A percentile compares a stretch with the other conserved stretches of the same genome.
These are phyloP conservation scores for Stramenopiles sp. DNA, from an alignment of 352 stramenopile species.

Conservation along the genomic window DNA sequence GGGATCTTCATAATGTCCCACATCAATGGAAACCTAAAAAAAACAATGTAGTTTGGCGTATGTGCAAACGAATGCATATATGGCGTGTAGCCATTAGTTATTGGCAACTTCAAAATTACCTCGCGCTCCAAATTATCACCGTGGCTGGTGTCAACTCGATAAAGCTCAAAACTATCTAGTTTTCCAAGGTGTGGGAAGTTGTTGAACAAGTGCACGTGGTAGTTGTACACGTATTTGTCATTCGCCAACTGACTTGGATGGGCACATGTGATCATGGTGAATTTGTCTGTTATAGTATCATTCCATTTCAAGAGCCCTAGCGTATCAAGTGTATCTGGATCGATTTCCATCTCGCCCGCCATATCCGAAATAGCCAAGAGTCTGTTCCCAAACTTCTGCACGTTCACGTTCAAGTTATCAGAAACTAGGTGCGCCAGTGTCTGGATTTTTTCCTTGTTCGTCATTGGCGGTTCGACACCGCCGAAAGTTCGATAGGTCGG, in stretches of 20 bases:
- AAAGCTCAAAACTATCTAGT: neutral
- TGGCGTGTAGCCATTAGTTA: neutral
- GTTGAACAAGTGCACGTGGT: neutral
- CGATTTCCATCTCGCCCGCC: neutral
- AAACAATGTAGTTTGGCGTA: neutral
- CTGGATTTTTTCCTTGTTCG: neutral
- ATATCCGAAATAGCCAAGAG: neutral
- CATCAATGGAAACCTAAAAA: neutral
- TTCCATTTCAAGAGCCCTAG: neutral
- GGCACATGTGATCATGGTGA: neutral
- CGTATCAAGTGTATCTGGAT: slow-evolving; percentile 2
- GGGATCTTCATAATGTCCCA: slow-evolving; percentile 2
- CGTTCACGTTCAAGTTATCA: slow-evolving; percentile 9
- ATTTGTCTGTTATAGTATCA: neutral
- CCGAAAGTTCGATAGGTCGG: neutral
- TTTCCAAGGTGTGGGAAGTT: neutral
- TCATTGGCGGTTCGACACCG: neutral
- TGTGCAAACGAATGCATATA: slow-evolving; percentile 8
- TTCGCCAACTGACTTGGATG: neutral
- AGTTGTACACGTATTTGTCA: neutral
- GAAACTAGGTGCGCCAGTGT: neutral
- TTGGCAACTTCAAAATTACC: neutral
- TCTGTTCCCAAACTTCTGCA: neutral
- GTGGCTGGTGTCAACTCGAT: neutral
- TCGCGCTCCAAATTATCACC: neutral